Evolutionary conservation across 2,329 filamentous ascomycete species (phyloP).

Genomic region (Simplicillium aogashimaense): DNA sequence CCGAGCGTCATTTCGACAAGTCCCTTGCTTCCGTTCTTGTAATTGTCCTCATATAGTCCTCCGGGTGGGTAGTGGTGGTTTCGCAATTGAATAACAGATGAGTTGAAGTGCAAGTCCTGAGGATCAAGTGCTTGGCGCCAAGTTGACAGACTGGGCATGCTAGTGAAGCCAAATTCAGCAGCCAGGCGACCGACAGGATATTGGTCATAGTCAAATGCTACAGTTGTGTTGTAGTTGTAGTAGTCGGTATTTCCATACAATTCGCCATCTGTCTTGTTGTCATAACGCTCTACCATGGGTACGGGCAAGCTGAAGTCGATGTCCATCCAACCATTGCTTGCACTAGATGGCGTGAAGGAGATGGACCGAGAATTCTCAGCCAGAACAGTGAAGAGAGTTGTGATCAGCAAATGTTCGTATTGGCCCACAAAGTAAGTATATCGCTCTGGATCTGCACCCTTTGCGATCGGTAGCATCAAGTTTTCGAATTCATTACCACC

Average conservation of each 20-base stretch:
- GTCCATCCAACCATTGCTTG: constrained; percentile 4
- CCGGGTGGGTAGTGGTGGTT: constrained; percentile 42
- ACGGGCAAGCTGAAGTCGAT: constrained; percentile 4
- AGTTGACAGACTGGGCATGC: constrained; percentile 4
- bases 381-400: constrained; percentile 1
- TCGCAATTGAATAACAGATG: neutral
- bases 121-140: constrained; percentile 1
- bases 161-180: constrained; percentile 4
- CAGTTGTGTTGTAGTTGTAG: constrained; percentile 2
- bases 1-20: constrained; percentile 50
- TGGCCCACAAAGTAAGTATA: constrained; percentile 3
- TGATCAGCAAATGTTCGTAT: constrained; percentile 5
- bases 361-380: constrained; percentile 4
- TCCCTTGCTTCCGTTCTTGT: constrained; percentile 16
- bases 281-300: constrained; percentile 5
- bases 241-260: constrained; percentile 4
- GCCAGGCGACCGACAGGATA: constrained; percentile 6
- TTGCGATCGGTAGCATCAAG: constrained; percentile 28
- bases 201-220: neutral
- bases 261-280: constrained; percentile 3
- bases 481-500: constrained; percentile 53
- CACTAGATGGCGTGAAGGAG: constrained; percentile 4
- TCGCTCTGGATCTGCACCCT: neutral
- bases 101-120: constrained; percentile 6
- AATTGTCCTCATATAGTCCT: neutral